Conservation (phyloP, 768 basidiomycete species). For the Tephrocybe sp. region DNA sequence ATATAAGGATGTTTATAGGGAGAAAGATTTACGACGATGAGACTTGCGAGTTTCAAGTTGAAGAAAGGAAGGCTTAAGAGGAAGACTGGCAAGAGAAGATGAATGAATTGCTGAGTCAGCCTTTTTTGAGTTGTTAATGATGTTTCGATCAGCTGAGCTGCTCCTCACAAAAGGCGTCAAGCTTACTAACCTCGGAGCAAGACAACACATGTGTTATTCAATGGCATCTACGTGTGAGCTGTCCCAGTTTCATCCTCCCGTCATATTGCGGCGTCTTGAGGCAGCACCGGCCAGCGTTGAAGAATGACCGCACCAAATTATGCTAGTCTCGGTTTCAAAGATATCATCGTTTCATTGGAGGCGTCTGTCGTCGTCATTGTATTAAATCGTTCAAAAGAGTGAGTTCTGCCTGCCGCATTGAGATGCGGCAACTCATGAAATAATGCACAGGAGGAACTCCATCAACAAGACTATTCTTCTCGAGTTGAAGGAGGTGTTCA, state of each 20-base stretch:
- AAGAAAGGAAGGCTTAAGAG: background rate
- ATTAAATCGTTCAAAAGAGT: constrained; percentile 51
- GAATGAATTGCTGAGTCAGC: constrained; percentile 13
- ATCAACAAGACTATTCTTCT: constrained; percentile 31
- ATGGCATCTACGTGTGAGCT: too few species aligned
- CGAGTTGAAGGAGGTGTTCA: constrained; percentile 45
- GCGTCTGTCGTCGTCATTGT: constrained; percentile 42
- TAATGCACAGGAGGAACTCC: constrained; percentile 45
- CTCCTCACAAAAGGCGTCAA: too few species aligned
- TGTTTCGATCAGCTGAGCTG: too few species aligned
- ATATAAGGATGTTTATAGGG: too few species aligned
- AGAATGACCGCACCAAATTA: constrained; percentile 37
- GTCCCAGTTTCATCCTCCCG: background rate
- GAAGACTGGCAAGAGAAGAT: background rate
- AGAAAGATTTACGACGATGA: background rate
- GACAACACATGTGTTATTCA: too few species aligned
- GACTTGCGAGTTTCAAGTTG: background rate
- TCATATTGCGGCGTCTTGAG: background rate
- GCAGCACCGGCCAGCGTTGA: background rate
- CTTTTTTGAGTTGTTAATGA: background rate
- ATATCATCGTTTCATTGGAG: constrained; percentile 44
- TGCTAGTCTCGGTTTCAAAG: constrained; percentile 35
- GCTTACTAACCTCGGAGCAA: too few species aligned
- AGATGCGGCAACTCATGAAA: background rate
- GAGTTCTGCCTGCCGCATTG: constrained; percentile 13